phyloP scores from a whole-genome alignment of 345 rosid species.

The Atalantia buxifolia region DNA sequence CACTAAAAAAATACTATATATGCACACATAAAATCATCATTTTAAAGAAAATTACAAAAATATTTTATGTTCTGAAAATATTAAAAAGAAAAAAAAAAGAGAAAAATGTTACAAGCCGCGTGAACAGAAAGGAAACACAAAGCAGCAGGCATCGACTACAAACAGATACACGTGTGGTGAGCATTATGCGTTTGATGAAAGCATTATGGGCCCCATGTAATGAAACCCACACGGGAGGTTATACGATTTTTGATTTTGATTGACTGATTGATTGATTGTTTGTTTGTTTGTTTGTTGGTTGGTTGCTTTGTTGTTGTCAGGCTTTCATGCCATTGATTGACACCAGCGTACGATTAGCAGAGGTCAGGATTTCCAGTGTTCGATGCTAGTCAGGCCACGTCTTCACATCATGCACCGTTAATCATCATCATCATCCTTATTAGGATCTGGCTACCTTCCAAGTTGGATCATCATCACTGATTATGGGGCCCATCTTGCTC shows the following conservation, averaged over 20 bases:
- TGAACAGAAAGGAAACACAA: background rate
- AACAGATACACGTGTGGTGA: conserved; percentile 5
- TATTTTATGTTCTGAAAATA: background rate
- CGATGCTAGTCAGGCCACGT: conserved; percentile 29
- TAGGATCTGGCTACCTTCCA: background rate
- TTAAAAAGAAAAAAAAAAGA: background rate
- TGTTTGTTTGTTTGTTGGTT: background rate
- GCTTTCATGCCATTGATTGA: background rate
- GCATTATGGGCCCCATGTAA: background rate
- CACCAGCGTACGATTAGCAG: background rate
- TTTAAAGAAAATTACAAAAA: background rate
- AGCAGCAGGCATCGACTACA: background rate
- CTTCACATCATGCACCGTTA: conserved; percentile 15
- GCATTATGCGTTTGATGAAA: background rate
- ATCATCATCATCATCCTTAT: background rate
- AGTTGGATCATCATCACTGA: background rate
- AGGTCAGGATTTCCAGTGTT: background rate
- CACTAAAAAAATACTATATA: rapidly evolving
- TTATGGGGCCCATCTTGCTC: background rate
- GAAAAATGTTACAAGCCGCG: background rate
- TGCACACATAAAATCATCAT: too few relatives aligned
- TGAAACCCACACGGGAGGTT: background rate
- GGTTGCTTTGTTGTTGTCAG: background rate
- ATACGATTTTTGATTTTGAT: background rate
- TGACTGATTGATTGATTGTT: background rate